Percentiles rank a stretch among this genome's conserved stretches.
Evolutionary conservation across 2,329 filamentous ascomycete species (phyloP).

Genomic region (Geosmithia flava): DNA sequence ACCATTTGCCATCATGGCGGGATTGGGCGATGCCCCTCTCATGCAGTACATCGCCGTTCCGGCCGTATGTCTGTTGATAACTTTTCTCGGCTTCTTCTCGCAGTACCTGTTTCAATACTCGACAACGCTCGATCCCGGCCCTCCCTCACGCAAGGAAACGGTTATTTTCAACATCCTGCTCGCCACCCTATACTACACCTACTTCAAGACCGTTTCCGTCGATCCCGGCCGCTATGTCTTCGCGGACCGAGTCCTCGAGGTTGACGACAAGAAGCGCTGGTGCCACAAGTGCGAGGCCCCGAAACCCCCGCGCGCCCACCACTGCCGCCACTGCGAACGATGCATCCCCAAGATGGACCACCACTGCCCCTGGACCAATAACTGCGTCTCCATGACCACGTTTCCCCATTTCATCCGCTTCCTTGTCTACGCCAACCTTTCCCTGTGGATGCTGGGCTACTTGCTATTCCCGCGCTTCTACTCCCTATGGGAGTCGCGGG

Average conservation of each 20-base stretch:
- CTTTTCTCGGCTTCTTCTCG: conserved; percentile 59
- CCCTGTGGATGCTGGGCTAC: conserved; percentile 49
- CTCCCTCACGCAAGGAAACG: conserved; percentile 43
- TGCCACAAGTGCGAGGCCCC: conserved; percentile 64
- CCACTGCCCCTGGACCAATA: conserved; percentile 76
- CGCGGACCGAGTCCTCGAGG: conserved; percentile 19
- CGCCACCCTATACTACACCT: conserved; percentile 53
- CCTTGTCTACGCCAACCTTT: conserved; percentile 53
- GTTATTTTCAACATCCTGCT: conserved; percentile 56
- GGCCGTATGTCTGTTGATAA: conserved; percentile 51
- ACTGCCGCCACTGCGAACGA: conserved; percentile 64
- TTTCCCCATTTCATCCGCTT: conserved; percentile 78
- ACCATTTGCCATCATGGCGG: conserved; percentile 20
- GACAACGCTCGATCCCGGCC: conserved; percentile 45
- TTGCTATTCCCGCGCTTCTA: conserved; percentile 48
- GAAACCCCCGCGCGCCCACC: conserved; percentile 69
- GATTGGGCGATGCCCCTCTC: conserved; percentile 25
- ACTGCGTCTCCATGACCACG: conserved; percentile 72
- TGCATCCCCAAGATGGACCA: conserved; percentile 78
- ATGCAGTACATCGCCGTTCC: conserved; percentile 54
- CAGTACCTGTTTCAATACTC: conserved; percentile 54
- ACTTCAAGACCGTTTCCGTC: conserved; percentile 47
- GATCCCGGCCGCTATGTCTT: conserved; percentile 45
- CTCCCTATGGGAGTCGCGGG: conserved; percentile 50
- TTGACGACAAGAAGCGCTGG: conserved; percentile 37